phyloP scores from a whole-genome alignment of 2,329 filamentous ascomycete species.

The Ophiostoma tasmaniense region DNA sequence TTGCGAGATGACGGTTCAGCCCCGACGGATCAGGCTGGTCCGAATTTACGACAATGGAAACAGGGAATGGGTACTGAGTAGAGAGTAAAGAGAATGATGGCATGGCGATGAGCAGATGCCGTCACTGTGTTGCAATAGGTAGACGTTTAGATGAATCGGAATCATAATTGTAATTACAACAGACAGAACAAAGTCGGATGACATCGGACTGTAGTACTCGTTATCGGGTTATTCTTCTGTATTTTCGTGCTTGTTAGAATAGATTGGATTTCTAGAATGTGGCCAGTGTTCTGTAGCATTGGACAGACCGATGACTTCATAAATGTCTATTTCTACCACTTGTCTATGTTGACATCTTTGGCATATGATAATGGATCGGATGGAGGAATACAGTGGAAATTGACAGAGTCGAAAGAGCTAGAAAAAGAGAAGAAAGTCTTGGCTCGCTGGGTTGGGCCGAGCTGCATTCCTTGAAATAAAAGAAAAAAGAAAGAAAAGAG shows the following conservation, averaged over 20 bases:
- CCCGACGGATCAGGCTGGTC: background rate
- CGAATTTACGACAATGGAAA: background rate
- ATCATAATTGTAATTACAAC: background rate
- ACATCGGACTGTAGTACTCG: background rate
- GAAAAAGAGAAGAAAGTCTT: background rate
- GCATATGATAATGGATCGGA: background rate
- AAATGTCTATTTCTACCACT: background rate
- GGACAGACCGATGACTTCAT: background rate
- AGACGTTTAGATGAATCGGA: background rate
- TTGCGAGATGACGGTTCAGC: background rate
- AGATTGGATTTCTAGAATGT: background rate
- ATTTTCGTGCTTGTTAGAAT: background rate
- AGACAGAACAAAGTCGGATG: background rate
- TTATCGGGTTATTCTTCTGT: background rate
- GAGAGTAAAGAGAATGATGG: background rate
- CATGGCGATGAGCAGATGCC: background rate
- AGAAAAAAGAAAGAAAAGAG: background rate
- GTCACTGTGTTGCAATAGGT: background rate
- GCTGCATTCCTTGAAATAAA: background rate
- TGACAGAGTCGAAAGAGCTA: too few relatives aligned
- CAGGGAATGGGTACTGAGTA: background rate
- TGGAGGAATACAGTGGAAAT: background rate
- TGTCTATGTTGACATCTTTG: background rate
- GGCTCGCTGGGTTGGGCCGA: background rate
- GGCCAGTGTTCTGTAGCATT: background rate